Base-by-base conservation (phyloP, 306 rosid species). In the Hylodesmum podocarpum region DNA sequence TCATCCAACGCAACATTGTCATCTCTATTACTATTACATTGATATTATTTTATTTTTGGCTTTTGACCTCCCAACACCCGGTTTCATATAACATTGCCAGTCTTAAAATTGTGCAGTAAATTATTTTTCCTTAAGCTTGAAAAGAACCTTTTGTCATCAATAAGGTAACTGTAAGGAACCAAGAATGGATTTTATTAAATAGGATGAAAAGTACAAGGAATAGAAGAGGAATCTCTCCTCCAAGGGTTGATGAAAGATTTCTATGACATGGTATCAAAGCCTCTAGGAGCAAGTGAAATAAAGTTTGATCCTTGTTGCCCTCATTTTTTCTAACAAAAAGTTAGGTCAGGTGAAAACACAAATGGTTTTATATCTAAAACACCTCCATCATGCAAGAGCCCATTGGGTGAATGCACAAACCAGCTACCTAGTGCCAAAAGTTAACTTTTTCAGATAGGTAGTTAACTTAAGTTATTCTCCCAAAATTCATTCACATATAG, bases 401-500 rank as follows among this genome's bases (percentile, higher is more conserved):
- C n/a, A n/a, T n/a, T n/a, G n/a, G n/a, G n/a, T n/a, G n/a, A n/a
- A n/a, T n/a, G n/a, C n/a, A n/a, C n/a, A n/a, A n/a, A n/a, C n/a
- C n/a, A n/a, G n/a, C n/a, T n/a, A n/a, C n/a, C n/a, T n/a, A n/a
- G n/a, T n/a, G n/a, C n/a, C n/a, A n/a, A n/a, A n/a, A 33, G 8
- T 33, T 13, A 14, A 62, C 25, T n/a, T 36, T 63, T 18, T 34
- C n/a, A 37, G 47, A 62, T 9, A 18, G 70, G 28, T 8, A 19
- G 70, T 36, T 63, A 34, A 5, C 8, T 1, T 0, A 16, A 33
- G 12, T 11, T 43, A 63, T 31, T 62, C 78, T 70, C 58, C 40
- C 21, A 70, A 16, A 72, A 63, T 66, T 66, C 73, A 37, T 47
- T 61, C 63, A 64, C 55, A 43, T 43, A 31, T 10, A 12, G 66